Evolutionary conservation across 2,329 filamentous ascomycete species (phyloP).

Genomic region (Pseudonectria buxi): DNA sequence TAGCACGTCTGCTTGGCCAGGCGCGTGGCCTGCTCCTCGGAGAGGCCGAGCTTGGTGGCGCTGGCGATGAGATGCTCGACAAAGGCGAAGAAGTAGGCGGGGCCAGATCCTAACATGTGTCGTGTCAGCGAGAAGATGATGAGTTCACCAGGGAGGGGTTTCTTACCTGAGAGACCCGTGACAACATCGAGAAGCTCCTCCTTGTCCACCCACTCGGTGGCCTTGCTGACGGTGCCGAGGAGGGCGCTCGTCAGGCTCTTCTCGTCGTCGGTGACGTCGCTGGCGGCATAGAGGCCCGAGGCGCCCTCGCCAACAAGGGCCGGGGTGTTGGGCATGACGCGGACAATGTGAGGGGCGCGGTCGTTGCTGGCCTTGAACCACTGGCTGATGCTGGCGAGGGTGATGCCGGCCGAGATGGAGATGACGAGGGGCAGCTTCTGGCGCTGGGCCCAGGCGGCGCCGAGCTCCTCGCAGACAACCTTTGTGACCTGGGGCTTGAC

Average conservation of each 20-base stretch:
- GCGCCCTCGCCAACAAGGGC: conserved; percentile 45
- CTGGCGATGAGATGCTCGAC: conserved; percentile 44
- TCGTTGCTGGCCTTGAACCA: conserved; percentile 36
- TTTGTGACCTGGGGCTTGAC: conserved; percentile 46
- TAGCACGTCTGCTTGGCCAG: conserved; percentile 44
- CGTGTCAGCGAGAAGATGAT: background rate
- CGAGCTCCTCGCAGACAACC: conserved; percentile 40
- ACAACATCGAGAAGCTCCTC: conserved; percentile 45
- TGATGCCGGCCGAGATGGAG: conserved; percentile 44
- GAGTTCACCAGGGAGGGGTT: background rate
- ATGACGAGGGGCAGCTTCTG: conserved; percentile 36
- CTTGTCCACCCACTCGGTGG: conserved; percentile 42
- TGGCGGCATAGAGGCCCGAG: conserved; percentile 39
- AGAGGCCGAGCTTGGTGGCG: conserved; percentile 37
- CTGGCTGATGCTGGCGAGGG: conserved; percentile 33
- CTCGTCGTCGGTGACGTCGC: conserved; percentile 35
- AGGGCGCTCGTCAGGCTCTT: conserved; percentile 35
- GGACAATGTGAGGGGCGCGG: conserved; percentile 37
- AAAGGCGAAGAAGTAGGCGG: conserved; percentile 48
- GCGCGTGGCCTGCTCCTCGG: conserved; percentile 41
- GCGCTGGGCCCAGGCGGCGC: conserved; percentile 29
- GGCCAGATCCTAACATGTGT: conserved; percentile 35
- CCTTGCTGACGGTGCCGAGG: conserved; percentile 40
- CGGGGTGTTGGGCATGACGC: conserved; percentile 48
- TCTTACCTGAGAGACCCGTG: conserved; percentile 41